phyloP scores from a whole-genome alignment of 2,329 filamentous ascomycete genomes.

The Diaporthe sp. region DNA sequence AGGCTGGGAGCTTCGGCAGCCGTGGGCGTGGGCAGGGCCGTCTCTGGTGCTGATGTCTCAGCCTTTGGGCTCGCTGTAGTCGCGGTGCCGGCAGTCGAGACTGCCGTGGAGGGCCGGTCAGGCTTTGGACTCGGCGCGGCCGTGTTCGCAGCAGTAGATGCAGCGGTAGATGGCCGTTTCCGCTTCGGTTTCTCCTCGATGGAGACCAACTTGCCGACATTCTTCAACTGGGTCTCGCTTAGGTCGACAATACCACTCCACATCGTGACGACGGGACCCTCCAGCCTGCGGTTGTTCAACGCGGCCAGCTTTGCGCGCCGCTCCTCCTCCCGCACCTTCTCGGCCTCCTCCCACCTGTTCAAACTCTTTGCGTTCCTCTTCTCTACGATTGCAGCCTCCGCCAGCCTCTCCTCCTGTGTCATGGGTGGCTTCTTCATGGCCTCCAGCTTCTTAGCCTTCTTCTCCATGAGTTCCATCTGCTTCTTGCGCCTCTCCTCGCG shows the following conservation, averaged over 20 bases:
- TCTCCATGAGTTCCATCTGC: constrained; percentile 76
- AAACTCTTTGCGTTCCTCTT: constrained; percentile 89
- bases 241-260: constrained; percentile 94
- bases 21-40: constrained; percentile 38
- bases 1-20: constrained; percentile 3
- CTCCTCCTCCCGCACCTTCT: constrained; percentile 89
- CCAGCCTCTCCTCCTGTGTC: constrained; percentile 88
- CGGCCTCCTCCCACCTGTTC: constrained; percentile 93
- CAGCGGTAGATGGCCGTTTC: constrained; percentile 60
- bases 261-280: constrained; percentile 90
- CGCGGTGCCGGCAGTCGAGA: constrained; percentile 20
- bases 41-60: constrained; percentile 37
- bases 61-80: constrained; percentile 37
- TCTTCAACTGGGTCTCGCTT: constrained; percentile 79
- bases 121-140: constrained; percentile 45
- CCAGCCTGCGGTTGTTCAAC: constrained; percentile 85
- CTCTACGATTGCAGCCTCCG: constrained; percentile 86
- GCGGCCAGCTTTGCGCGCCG: constrained; percentile 86
- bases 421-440: constrained; percentile 83
- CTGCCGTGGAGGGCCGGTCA: constrained; percentile 42
- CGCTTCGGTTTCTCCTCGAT: constrained; percentile 70
- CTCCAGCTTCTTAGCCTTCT: constrained; percentile 77
- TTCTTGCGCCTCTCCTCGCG: constrained; percentile 78
- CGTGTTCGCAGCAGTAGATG: constrained; percentile 43
- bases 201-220: constrained; percentile 74